Evolutionary conservation across 768 basidiomycete species (phyloP).

Genomic region (Mycena olivaceomarginata): DNA sequence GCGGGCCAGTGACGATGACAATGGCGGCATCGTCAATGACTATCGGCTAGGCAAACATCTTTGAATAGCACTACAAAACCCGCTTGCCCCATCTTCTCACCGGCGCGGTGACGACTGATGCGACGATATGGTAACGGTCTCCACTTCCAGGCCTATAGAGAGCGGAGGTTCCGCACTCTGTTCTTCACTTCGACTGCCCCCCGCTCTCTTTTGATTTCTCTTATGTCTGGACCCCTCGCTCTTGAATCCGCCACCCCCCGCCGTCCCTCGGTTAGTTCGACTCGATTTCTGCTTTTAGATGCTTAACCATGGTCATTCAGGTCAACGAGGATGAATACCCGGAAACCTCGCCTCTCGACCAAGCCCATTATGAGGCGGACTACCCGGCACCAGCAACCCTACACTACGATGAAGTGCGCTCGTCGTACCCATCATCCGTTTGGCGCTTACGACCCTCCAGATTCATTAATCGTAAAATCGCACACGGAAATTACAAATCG

Average conservation of each 20-base stretch:
- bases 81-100: conserved; percentile 26
- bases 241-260: conserved; percentile 15
- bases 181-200: neutral
- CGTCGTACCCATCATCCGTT: neutral
- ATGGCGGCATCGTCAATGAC: conserved; percentile 17
- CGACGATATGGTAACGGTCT: conserved; percentile 39
- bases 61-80: conserved; percentile 28
- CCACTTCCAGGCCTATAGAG: conserved; percentile 29
- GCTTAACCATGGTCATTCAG: neutral
- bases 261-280: neutral
- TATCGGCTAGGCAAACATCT: conserved; percentile 34
- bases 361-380: conserved; percentile 3
- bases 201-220: neutral
- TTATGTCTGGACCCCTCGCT: conserved; percentile 21
- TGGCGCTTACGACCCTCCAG: neutral
- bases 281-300: neutral
- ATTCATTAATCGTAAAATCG: conserved; percentile 26
- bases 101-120: conserved; percentile 37
- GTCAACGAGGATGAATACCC: conserved; percentile 11
- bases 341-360: conserved; percentile 1
- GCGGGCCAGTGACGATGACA: conserved; percentile 26
- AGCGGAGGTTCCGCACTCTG: conserved; percentile 7
- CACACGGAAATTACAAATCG: conserved; percentile 15
- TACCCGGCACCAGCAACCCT: conserved; percentile 9
- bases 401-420: conserved; percentile 24